Evolutionary conservation across 78 protist genomes (phyloP).

Genomic region (Capsaspora owczarzaki): DNA sequence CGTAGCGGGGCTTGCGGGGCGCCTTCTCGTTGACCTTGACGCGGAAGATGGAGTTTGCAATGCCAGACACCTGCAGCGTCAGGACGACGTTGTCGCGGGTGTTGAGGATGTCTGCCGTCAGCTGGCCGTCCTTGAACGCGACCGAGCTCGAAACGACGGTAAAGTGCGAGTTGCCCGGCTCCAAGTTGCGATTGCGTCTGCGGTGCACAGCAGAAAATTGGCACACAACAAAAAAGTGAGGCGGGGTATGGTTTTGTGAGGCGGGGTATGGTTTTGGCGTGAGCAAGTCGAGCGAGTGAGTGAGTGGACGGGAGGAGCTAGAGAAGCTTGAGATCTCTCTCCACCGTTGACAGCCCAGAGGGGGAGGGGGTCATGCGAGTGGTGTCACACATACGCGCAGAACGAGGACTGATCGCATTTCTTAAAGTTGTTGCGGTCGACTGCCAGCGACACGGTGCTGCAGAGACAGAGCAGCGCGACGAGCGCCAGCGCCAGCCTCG

Average conservation of each 20-base stretch:
- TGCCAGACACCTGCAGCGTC: not conserved
- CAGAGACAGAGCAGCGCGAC: not conserved
- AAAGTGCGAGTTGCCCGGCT: not conserved
- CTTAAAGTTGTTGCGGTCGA: constrained; percentile 26
- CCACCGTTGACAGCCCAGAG: not conserved
- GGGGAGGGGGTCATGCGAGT: not conserved
- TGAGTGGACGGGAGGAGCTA: too few species aligned
- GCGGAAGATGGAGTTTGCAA: not conserved
- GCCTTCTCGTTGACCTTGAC: not conserved
- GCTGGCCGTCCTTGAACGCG: not conserved
- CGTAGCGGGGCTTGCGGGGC: not conserved
- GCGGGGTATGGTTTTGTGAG: too few species aligned
- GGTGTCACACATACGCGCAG: constrained; percentile 8
- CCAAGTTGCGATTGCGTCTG: too few species aligned
- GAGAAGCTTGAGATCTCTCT: not conserved
- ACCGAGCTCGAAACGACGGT: not conserved
- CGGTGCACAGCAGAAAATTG: too few species aligned
- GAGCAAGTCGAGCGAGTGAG: too few species aligned
- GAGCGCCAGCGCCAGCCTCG: not conserved
- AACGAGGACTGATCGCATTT: constrained; percentile 23
- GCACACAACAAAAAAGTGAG: too few species aligned
- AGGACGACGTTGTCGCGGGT: not conserved
- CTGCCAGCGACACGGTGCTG: not conserved
- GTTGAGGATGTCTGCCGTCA: too few species aligned
- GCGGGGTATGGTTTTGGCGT: too few species aligned